Evolutionary conservation across 2,329 filamentous ascomycete species (phyloP).

Genomic region (Penicillium sp.): DNA sequence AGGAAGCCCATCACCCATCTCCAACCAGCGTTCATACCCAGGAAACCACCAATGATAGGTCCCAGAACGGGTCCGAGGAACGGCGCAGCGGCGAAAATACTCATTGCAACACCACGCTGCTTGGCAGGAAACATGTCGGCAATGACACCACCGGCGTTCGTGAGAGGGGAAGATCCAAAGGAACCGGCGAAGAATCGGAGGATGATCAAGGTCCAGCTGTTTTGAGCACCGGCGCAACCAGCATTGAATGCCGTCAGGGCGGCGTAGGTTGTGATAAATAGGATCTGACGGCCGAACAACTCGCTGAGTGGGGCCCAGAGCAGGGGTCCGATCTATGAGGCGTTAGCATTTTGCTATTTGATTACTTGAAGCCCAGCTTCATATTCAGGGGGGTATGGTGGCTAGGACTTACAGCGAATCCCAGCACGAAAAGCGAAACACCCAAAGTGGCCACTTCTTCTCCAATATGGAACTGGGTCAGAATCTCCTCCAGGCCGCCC

Average conservation of each 20-base stretch:
- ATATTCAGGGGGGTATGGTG: not conserved
- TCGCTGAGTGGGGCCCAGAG: slow-evolving; percentile 66
- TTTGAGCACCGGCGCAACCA: slow-evolving; percentile 55
- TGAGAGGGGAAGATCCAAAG: slow-evolving; percentile 57
- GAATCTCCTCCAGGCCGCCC: slow-evolving; percentile 42
- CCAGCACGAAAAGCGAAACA: slow-evolving; percentile 63
- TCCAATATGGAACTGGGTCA: slow-evolving; percentile 53
- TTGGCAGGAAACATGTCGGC: slow-evolving; percentile 57
- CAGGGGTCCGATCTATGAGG: slow-evolving; percentile 53
- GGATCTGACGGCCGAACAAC: slow-evolving; percentile 58
- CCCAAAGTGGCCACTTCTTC: slow-evolving; percentile 59
- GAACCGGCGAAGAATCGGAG: slow-evolving; percentile 63
- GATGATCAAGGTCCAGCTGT: slow-evolving; percentile 58
- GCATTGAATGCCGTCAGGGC: slow-evolving; percentile 59
- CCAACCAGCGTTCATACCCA: slow-evolving; percentile 31
- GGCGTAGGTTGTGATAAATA: slow-evolving; percentile 53
- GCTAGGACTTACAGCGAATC: slow-evolving; percentile 47
- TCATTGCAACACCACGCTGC: slow-evolving; percentile 56
- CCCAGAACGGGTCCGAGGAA: slow-evolving; percentile 52
- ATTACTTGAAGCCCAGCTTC: not conserved
- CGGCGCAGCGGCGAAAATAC: slow-evolving; percentile 64
- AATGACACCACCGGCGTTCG: slow-evolving; percentile 46
- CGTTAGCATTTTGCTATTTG: not conserved
- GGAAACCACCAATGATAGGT: slow-evolving; percentile 31
- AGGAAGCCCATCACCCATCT: slow-evolving; percentile 33